Evolutionary conservation across 768 basidiomycete genomes (phyloP), one percentile per base, ranked within the genome.

Genomic region (Leccinellum luteum): DNA sequence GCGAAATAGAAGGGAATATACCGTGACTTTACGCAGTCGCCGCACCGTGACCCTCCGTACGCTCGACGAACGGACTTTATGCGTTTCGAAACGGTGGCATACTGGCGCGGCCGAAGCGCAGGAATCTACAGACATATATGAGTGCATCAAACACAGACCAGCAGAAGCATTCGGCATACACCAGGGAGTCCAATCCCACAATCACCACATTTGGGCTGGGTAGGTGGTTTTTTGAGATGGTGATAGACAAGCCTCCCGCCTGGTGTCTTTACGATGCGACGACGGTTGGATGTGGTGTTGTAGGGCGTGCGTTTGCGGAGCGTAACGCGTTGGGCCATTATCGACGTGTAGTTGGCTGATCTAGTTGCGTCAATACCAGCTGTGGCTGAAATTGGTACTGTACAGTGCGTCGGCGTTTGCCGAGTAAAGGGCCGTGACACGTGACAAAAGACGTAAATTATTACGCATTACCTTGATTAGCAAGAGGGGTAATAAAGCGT

Each of bases 311-410:
- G 93, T 79, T 97, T 99, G 81, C 97, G 90, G 81, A 99, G 93
- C 69, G 94, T 97, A 70, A 99, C 95, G 74, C 97, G 94, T 86
- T 98, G 96, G 78, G 93, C 94, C 96, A 98, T 98, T 78, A 51
- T 68, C 54, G 59, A 59, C 27, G 56, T 48, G 28, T 21, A 8
- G 43, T 30, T 55, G 52, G 31, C 45, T 57, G 32, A 41, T 50
- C 31, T 25, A 21, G 14, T 12, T 17, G n/a, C 25, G 38, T 41
- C 9, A 14, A 5, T 25, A 1, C 12, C 0, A 15, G 28, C 21
- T 64, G 67, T 68, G 67, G 67, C 67, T 68, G 66, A 51, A 49
- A 14, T 19, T 59, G 48, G 12, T 62, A 51, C 66, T 68, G 38
- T 70, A 68, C 57, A 68, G 63, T 6, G 1, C 35, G 27, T 62